Base-by-base conservation (phyloP, 495 filamentous ascomycete genomes). In the Poronia punctata region DNA sequence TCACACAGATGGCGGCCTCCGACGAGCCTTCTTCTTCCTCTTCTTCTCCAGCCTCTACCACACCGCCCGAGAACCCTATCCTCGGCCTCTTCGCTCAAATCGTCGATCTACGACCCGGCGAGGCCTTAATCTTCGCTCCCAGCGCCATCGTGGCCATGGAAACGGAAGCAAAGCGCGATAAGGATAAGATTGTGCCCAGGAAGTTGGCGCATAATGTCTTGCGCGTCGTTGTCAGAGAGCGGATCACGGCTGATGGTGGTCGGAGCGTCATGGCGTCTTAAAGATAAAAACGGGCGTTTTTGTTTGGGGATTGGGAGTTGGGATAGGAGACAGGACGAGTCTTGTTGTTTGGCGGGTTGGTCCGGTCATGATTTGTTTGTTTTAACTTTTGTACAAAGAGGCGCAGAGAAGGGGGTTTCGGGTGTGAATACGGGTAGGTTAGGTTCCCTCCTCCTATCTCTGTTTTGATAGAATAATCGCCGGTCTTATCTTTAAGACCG, bases 61-160 rank as follows among this genome's bases (percentile, higher is more conserved):
- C 34, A 8, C 33, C 29, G 2, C 10, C 22, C 8, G 43, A 45
- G 3, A 35, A 45, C 16, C 43, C 43, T 2, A 28, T 39, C 3
- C 20, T 45, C 2, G 34, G 38, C 14, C 49, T 84, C 0, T 76
- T 83, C 44, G 51, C 65, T 18, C 40, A 60, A 18, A 83, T 86
- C 33, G 73, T 84, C 8, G 59, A 59, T 16, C 64, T 86, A 15
- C 56, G 59, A 11, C 70, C 74, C 0, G 83, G 83, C 1, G 77
- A 87, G 50, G 80, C 78, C 2, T 54, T 85, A 14, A 37, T 86
- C 5, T 86, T 86, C 47, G 69, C 74, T 22, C 79, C 83, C 1
- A 71, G 68, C 9, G 76, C 76, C 0, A 64, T 80, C 14, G 52
- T 80, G 7, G 50, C 61, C 5, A 49, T 72, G 6, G 27, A 49